These are phyloP conservation scores for Tetrahymena elliotti DNA, from an alignment of 73 alveolate species.

Conservation along the genomic window DNA sequence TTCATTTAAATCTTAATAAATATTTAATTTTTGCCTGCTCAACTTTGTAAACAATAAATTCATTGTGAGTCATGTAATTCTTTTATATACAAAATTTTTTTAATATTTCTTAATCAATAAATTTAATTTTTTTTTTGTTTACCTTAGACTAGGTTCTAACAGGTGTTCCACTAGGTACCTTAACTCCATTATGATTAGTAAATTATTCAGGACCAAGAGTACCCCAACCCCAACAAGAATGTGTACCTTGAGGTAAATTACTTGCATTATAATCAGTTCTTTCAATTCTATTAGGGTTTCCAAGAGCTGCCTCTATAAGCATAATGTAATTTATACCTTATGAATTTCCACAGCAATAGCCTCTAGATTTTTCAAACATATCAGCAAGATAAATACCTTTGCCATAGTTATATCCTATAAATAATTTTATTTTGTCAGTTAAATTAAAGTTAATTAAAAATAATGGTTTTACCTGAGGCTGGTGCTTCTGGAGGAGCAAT, in stretches of 20 bases:
- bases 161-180: constrained; percentile 66
- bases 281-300: constrained; percentile 65
- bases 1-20: constrained; percentile 16
- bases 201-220: constrained; percentile 60
- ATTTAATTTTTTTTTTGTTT: no score
- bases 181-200: constrained; percentile 47
- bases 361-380: constrained; percentile 57
- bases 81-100: no score
- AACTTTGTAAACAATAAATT: constrained; percentile 82
- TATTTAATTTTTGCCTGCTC: constrained; percentile 12
- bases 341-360: constrained; percentile 70
- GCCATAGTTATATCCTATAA: constrained; percentile 77
- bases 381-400: constrained; percentile 94
- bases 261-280: constrained; percentile 81
- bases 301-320: constrained; percentile 93
- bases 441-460: no score
- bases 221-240: constrained; percentile 68
- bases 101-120: no score
- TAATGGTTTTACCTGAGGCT: constrained; percentile 50
- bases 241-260: constrained; percentile 50
- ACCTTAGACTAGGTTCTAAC: not conserved
- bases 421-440: no score
- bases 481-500: constrained; percentile 97
- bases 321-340: constrained; percentile 74
- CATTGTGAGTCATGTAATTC: constrained; percentile 68